Conservation (phyloP, 2,329 filamentous ascomycete species). For the Claviceps quebecensis region DNA sequence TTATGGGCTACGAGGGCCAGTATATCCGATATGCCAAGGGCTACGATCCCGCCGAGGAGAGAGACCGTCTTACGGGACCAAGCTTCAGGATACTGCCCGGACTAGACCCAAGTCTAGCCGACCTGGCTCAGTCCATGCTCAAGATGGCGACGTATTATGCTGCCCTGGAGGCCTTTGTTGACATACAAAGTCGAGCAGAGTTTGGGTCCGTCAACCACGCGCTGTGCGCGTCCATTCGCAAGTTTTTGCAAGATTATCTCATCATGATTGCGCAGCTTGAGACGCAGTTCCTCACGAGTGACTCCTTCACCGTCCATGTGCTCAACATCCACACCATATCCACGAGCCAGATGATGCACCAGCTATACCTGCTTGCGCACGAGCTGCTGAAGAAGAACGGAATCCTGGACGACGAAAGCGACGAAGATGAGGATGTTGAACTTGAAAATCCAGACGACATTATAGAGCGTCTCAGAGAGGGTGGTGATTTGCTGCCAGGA, state of each 20-base stretch:
- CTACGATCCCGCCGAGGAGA: conserved; percentile 75
- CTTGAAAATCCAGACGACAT: conserved; percentile 84
- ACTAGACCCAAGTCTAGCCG: conserved; percentile 79
- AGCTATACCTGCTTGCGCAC: conserved; percentile 75
- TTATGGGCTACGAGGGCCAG: conserved; percentile 98
- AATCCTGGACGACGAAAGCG: conserved; percentile 66
- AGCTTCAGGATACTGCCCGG: conserved; percentile 66
- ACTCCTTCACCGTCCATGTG: conserved; percentile 81
- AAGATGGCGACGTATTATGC: conserved; percentile 90
- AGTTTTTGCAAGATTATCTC: conserved; percentile 83
- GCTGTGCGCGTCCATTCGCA: conserved; percentile 85
- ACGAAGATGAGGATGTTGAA: conserved; percentile 54
- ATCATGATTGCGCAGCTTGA: conserved; percentile 88
- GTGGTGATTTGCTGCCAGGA: conserved; percentile 65
- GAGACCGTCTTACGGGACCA: conserved; percentile 74
- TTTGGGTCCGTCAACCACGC: conserved; percentile 94
- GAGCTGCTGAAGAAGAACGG: conserved; percentile 82
- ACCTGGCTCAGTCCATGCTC: conserved; percentile 77
- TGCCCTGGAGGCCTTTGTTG: conserved; percentile 82
- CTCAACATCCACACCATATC: conserved; percentile 84
- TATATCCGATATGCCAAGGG: conserved; percentile 77
- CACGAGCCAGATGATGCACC: conserved; percentile 80
- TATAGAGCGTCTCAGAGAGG: conserved; percentile 75
- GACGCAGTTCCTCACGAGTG: conserved; percentile 78
- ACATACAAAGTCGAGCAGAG: conserved; percentile 84